A percentile compares a stretch with the other conserved stretches of the same genome.
Evolutionary conservation across 176 grass and related monocot genomes (phyloP).

Genomic region (Zoysia japonica): DNA sequence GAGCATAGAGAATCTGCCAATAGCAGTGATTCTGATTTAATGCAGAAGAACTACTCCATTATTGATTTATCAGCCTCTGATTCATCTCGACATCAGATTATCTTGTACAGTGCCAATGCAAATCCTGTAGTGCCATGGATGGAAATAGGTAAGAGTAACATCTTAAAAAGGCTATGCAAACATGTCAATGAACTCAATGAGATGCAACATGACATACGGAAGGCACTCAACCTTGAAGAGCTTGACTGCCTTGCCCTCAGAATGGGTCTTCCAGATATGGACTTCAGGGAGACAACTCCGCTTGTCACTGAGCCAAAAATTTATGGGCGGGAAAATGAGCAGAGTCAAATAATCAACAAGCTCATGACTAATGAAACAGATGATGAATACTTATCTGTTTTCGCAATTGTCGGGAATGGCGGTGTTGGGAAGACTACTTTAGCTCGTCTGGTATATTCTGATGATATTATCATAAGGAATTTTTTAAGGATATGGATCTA

Average conservation of each 20-base stretch:
- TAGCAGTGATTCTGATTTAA: neutral
- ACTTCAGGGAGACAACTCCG: slow-evolving; percentile 32
- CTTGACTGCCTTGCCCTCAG: slow-evolving; percentile 1
- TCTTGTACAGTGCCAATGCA: neutral
- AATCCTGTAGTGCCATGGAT: neutral
- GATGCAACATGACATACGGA: slow-evolving; percentile 8
- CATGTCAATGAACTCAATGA: slow-evolving; percentile 13
- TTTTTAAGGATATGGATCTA: slow-evolving; percentile 6
- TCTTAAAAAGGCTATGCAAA: neutral
- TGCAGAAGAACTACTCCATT: neutral
- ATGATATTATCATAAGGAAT: neutral
- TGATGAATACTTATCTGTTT: neutral
- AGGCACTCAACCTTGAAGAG: slow-evolving; percentile 14
- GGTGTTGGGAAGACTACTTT: slow-evolving; percentile 10
- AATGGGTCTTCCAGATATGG: neutral
- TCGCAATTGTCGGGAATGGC: neutral
- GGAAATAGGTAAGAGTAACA: neutral
- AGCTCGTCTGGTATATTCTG: neutral
- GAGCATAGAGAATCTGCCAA: neutral
- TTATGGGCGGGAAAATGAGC: slow-evolving; percentile 10
- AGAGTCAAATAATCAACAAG: neutral
- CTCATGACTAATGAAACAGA: neutral
- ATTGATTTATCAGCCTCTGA: neutral
- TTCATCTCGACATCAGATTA: neutral
- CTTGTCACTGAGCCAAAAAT: slow-evolving; percentile 3